These are phyloP conservation scores for Cicer pinnatifidum DNA, from an alignment of 306 rosid genomes.

Conservation along the genomic window DNA sequence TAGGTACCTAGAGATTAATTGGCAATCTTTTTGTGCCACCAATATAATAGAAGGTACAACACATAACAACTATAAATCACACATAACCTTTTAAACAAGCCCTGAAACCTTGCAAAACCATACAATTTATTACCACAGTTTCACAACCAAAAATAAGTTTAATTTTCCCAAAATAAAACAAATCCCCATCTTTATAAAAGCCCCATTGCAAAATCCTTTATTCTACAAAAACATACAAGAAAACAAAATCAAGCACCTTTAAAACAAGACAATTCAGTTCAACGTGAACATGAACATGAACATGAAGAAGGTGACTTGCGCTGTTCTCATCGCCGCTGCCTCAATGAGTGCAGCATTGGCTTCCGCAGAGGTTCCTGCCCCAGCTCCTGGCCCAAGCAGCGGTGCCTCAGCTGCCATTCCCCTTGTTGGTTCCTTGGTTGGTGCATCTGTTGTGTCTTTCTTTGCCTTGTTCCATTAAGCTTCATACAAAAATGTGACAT, in stretches of 20 bases:
- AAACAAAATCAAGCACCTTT: conserved; percentile 6
- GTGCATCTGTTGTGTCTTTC: conserved; percentile 67
- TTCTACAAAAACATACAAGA: conserved; percentile 5
- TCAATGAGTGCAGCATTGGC: conserved; percentile 51
- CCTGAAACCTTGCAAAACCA: conserved; percentile 48
- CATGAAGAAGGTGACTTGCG: conserved; percentile 54
- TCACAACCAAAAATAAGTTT: conserved; percentile 27
- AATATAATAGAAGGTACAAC: neutral
- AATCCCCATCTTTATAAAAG: neutral
- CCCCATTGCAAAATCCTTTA: neutral
- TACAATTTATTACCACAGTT: neutral
- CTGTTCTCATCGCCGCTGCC: conserved; percentile 49
- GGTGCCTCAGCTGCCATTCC: conserved; percentile 49
- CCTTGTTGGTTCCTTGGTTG: conserved; percentile 63
- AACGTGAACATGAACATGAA: conserved; percentile 50
- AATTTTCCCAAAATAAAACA: conserved; percentile 27
- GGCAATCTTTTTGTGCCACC: conserved; percentile 9
- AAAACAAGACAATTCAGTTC: neutral
- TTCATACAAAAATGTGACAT: neutral
- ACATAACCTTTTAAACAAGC: neutral
- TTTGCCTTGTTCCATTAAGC: conserved; percentile 61
- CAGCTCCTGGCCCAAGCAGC: conserved; percentile 52
- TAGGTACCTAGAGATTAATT: neutral
- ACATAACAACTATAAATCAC: neutral
- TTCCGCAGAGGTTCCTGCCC: conserved; percentile 39